Evolutionary conservation across 495 filamentous ascomycete genomes (phyloP), one percentile per base, ranked within the genome.

Genomic region (Tuber borchii): DNA sequence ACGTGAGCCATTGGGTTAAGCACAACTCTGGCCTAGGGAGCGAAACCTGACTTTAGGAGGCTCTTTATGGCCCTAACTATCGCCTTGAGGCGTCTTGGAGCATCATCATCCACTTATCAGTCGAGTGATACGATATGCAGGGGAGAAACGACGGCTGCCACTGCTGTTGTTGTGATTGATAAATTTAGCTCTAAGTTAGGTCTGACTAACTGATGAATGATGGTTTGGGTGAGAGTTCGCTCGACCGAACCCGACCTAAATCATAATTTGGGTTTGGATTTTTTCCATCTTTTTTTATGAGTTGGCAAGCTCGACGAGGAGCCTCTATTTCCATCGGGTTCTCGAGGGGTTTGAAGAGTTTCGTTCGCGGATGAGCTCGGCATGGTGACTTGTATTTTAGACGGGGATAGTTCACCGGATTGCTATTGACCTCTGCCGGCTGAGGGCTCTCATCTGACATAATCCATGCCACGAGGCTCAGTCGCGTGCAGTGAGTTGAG

Each of bases 391-490:
- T 65, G 26, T 2, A 65, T 65, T 31, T 31, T 31, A 1, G 56
- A 31, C 56, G 56, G 56, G 56, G 56, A 65, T 65, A 65, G 12
- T 65, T 31, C 31, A 31, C 31, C 31, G 56, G 56, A n/a, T 65
- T 16, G 2, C 14, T 14, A 34, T 34, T 17, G 26, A 31, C 12
- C 6, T 34, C 34, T 34, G 17, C 56, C 26, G 12, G 56, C 56
- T 65, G 56, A 65, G 12, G 31, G 56, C 26, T 65, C 56, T 34
- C 56, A 34, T 65, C 56, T 65, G 56, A 65, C 56, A 65, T 65
- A 34, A 17, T 34, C 56, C 56, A 8, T 34, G 56, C 26, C 56
- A 65, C 56, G 26, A 17, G 56, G 56, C 26, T 65, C 56, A 65
- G 56, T 65, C 56, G 56, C 56, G 56, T 65, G 56, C 26, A 34